A percentile compares a stretch with the other conserved stretches of the same genome.
Evolutionary conservation across 345 rosid genomes (phyloP).

Genomic region (Brassica rapa): DNA sequence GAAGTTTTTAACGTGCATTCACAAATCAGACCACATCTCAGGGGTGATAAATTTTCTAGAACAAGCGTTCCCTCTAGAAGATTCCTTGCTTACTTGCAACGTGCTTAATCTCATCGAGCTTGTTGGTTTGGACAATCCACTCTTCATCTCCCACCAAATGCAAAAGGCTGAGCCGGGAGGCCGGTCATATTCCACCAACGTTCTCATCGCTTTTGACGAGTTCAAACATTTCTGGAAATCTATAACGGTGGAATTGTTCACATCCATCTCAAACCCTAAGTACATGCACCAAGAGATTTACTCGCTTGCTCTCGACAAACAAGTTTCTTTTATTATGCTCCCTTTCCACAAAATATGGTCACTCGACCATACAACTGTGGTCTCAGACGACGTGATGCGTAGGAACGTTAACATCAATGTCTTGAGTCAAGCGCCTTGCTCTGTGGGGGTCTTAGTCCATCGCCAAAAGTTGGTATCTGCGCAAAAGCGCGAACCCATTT

Average conservation of each 20-base stretch:
- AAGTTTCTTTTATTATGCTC: conserved; percentile 48
- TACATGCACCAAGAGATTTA: conserved; percentile 61
- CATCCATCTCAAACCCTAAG: conserved; percentile 36
- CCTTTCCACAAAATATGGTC: conserved; percentile 63
- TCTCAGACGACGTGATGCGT: conserved; percentile 37
- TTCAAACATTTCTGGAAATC: conserved; percentile 34
- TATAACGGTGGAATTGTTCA: conserved; percentile 26
- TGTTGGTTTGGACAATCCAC: conserved; percentile 35
- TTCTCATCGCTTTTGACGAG: conserved; percentile 29
- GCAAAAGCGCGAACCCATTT: conserved; percentile 1
- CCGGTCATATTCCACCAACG: conserved; percentile 29
- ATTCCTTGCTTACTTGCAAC: conserved; percentile 16
- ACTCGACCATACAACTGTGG: conserved; percentile 34
- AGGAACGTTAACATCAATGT: conserved; percentile 46
- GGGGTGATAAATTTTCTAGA: conserved; percentile 39
- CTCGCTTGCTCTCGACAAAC: conserved; percentile 51
- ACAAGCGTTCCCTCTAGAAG: conserved; percentile 21
- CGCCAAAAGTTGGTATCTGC: conserved; percentile 25
- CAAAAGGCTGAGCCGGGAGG: conserved; percentile 35
- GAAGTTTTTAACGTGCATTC: conserved; percentile 51
- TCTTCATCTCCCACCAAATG: conserved; percentile 42
- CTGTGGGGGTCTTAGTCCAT: conserved; percentile 54
- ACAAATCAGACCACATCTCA: conserved; percentile 44
- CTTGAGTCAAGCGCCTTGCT: conserved; percentile 61
- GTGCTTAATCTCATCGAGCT: conserved; percentile 42